Evolutionary conservation across 2,329 filamentous ascomycete species (phyloP), one percentile per base, ranked within the genome.

Genomic region (Macrophomina phaseolina): DNA sequence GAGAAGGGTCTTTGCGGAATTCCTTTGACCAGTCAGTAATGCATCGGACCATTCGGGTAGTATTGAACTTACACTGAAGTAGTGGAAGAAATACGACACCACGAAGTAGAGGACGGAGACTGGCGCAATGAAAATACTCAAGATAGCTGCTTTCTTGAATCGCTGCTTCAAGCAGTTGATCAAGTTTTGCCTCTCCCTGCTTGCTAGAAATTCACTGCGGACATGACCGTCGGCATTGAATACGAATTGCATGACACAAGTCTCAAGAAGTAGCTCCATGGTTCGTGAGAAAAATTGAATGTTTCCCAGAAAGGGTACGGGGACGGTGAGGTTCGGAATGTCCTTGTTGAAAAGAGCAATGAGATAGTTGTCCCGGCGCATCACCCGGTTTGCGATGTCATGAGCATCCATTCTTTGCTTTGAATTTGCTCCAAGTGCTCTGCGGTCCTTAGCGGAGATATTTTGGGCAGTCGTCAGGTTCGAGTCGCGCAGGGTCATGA

Each of bases 331-430:
- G 75, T 99, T 90, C 49, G 99, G 80, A 45, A 98, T 88, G 68
- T 98, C 95, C 78, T 99, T 98, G 83, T 99, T 99, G 81, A 98
- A 93, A 73, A 99, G 84, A 4, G 95, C 95, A 73, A 99, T 97
- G 69, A 97, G 87, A 73, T 97, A 99, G 74, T 99, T 99, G 69
- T 97, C 94, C 74, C 92, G 91, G 67, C 95, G 90, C 95, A 99
- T 98, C 53, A 99, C 81, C 38, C 95, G 89, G 75, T 98, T 99
- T 6, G 95, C 95, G 76, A 99, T 98, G 74, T 97, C 95, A 73
- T 97, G 93, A 11, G 95, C 95, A 78, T 97, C 95, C 72, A 99
- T 89, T 69, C 94, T 87, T 79, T 98, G 93, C 77, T 97, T 97
- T 28, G 93, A 96, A 75, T 96, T 93, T 67, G 89, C 93, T 53